Evolutionary conservation across 352 stramenopile genomes (phyloP).

Genomic region (Elongisporangium prolatum): DNA sequence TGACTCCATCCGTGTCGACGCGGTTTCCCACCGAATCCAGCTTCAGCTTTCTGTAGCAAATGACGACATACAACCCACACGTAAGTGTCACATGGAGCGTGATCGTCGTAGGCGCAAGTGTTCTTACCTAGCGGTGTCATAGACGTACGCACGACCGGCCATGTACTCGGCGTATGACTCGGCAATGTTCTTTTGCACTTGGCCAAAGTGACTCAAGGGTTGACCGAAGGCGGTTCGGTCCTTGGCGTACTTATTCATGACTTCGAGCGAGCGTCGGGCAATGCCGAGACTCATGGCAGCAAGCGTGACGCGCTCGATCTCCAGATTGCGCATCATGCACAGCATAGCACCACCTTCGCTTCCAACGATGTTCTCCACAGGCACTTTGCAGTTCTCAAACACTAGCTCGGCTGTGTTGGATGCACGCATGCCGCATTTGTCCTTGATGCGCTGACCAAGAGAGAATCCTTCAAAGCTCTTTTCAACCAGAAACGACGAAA

Average conservation of each 20-base stretch:
- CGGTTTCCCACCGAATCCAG: slow-evolving; percentile 94
- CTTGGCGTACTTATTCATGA: slow-evolving; percentile 95
- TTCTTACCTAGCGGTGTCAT: slow-evolving; percentile 88
- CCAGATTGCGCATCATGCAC: slow-evolving; percentile 97
- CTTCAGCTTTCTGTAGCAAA: slow-evolving; percentile 83
- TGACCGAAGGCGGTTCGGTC: slow-evolving; percentile 94
- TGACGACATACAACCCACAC: not conserved
- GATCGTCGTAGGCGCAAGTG: not conserved
- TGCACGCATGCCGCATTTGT: slow-evolving; percentile 98
- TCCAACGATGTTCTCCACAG: slow-evolving; percentile 91
- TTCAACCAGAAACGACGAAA: slow-evolving; percentile 98
- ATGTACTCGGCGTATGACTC: slow-evolving; percentile 99
- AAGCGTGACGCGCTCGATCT: slow-evolving; percentile 97
- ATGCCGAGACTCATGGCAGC: slow-evolving; percentile 97
- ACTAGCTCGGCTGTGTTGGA: slow-evolving; percentile 98
- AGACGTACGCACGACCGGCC: slow-evolving; percentile 95
- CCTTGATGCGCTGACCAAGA: slow-evolving; percentile 97
- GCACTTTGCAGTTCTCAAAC: slow-evolving; percentile 96
- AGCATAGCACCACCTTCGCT: slow-evolving; percentile 69
- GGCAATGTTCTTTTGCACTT: slow-evolving; percentile 97
- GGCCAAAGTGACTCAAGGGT: slow-evolving; percentile 86
- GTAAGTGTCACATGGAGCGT: slow-evolving; percentile 3
- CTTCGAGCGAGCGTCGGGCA: slow-evolving; percentile 94
- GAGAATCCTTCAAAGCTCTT: slow-evolving; percentile 96
- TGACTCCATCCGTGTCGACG: slow-evolving; percentile 97